Evolutionary conservation across 106 monocot genomes (phyloP).

Genomic region (Dioscorea zingiberensis): DNA sequence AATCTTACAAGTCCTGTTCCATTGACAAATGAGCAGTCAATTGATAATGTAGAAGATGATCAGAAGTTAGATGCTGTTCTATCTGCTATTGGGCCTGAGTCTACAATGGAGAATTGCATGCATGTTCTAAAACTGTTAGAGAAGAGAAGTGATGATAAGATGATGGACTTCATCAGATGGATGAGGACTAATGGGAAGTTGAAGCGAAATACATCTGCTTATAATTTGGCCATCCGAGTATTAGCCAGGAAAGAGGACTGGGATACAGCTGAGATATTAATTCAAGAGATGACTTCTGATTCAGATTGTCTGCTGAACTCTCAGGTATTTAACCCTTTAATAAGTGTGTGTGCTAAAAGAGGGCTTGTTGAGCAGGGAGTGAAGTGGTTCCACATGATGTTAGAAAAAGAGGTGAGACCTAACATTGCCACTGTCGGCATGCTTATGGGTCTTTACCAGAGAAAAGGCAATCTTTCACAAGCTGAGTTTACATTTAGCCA

Average conservation of each 20-base stretch:
- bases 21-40: constrained; percentile 8
- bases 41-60: constrained; percentile 14
- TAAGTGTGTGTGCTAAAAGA: constrained; percentile 67
- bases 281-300: constrained; percentile 60
- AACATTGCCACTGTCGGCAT: constrained; percentile 68
- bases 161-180: constrained; percentile 64
- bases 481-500: constrained; percentile 68
- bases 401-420: constrained; percentile 52
- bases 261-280: constrained; percentile 39
- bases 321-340: constrained; percentile 56
- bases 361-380: constrained; percentile 37
- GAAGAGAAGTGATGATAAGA: constrained; percentile 38
- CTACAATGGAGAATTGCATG: constrained; percentile 57
- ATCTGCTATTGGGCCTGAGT: constrained; percentile 34
- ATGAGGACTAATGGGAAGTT: constrained; percentile 86
- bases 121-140: constrained; percentile 53
- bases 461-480: constrained; percentile 35
- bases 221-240: constrained; percentile 55
- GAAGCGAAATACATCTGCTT: constrained; percentile 55
- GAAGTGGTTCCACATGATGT: constrained; percentile 76
- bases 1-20: constrained; percentile 2
- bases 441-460: constrained; percentile 92
- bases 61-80: constrained; percentile 17
- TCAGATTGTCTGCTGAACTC: constrained; percentile 45
- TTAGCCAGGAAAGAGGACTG: constrained; percentile 81